These are phyloP conservation scores for Podospora pseudoanserina DNA, from an alignment of 495 filamentous ascomycete species.

Conservation along the genomic window DNA sequence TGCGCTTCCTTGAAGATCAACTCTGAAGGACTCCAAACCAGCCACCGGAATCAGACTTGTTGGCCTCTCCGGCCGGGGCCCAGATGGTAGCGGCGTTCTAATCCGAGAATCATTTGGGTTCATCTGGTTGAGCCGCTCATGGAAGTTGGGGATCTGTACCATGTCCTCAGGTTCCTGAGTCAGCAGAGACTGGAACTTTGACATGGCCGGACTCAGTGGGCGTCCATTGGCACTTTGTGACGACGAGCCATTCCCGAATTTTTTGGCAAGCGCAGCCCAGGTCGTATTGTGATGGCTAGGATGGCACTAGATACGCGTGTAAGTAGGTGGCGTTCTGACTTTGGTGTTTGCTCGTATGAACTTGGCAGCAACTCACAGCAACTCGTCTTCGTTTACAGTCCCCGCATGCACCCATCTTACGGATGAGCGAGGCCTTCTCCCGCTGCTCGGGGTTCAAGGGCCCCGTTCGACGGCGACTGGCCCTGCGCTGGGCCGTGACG, in stretches of 20 bases:
- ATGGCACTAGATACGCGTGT: slow-evolving; percentile 41
- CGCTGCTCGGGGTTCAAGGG: slow-evolving; percentile 45
- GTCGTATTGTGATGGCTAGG: slow-evolving; percentile 50
- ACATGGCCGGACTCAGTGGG: slow-evolving; percentile 42
- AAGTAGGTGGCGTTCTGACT: slow-evolving; percentile 1
- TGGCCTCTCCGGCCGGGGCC: slow-evolving; percentile 43
- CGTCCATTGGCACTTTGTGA: slow-evolving; percentile 28
- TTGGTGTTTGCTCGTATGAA: slow-evolving; percentile 13
- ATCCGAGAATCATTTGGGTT: slow-evolving; percentile 39
- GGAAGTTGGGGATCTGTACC: slow-evolving; percentile 16
- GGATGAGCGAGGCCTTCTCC: slow-evolving; percentile 47
- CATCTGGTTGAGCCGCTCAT: slow-evolving; percentile 27
- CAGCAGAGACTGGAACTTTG: slow-evolving; percentile 33
- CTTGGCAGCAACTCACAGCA: slow-evolving; percentile 38
- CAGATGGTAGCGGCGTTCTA: slow-evolving; percentile 47
- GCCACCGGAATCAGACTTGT: slow-evolving; percentile 32
- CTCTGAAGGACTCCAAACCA: slow-evolving; percentile 38
- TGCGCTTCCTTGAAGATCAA: slow-evolving; percentile 40
- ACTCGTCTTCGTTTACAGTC: slow-evolving; percentile 48
- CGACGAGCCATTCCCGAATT: slow-evolving; percentile 41
- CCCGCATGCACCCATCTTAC: slow-evolving; percentile 47
- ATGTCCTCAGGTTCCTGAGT: slow-evolving; percentile 43
- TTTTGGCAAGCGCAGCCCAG: slow-evolving; percentile 47
- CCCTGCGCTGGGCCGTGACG: slow-evolving; percentile 42
- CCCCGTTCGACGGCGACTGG: slow-evolving; percentile 45